Conservation (phyloP, 2,329 filamentous ascomycete species). For the Cordyceps farinosa region DNA sequence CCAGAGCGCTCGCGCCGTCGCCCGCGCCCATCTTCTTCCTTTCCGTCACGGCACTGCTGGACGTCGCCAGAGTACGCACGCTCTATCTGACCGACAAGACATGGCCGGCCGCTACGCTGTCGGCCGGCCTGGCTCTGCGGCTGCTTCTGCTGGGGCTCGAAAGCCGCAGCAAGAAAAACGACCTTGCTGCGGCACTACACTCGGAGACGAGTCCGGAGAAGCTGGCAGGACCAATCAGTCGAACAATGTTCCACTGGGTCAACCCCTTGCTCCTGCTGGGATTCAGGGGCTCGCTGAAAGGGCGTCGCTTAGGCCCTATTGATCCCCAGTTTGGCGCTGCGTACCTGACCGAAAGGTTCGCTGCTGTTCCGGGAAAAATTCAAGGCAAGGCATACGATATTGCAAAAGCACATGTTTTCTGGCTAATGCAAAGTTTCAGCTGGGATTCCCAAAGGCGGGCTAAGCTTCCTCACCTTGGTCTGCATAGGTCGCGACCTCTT, state of each 20-base stretch:
- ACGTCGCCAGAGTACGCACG: background rate
- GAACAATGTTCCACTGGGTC: conserved; percentile 4
- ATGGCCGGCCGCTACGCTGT: background rate
- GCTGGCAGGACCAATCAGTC: background rate
- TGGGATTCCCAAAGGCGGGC: background rate
- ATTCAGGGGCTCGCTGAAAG: background rate
- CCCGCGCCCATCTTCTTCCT: background rate
- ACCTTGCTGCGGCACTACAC: background rate
- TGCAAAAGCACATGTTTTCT: too few relatives aligned
- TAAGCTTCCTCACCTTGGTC: background rate
- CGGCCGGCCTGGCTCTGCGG: background rate
- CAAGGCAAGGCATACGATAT: background rate
- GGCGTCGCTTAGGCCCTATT: background rate
- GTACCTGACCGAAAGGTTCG: background rate
- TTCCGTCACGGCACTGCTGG: background rate
- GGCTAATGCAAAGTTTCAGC: too few relatives aligned
- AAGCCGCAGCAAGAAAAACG: background rate
- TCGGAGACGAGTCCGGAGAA: background rate
- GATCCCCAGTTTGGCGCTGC: background rate
- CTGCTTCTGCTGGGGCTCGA: background rate
- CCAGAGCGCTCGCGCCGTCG: background rate
- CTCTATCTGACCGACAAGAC: background rate
- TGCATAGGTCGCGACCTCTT: background rate
- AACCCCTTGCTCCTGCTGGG: background rate
- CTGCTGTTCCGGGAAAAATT: background rate